Conservation (phyloP, 148 eudicot species). For the Fagopyrum tataricum region DNA sequence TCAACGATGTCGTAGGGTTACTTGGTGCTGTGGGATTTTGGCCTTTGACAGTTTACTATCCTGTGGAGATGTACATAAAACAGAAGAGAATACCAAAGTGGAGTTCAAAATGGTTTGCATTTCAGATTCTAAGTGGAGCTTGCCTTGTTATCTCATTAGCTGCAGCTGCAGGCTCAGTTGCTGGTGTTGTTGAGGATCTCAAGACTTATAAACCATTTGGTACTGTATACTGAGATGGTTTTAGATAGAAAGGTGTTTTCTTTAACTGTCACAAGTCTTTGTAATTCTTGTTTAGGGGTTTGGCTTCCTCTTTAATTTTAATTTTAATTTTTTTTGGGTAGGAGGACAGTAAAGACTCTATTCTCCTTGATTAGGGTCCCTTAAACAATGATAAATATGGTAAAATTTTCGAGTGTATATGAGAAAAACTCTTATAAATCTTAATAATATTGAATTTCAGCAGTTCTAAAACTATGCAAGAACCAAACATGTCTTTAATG, state of each 20-base stretch:
- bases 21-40: slow-evolving; percentile 59
- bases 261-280: not conserved
- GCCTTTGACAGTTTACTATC: slow-evolving; percentile 51
- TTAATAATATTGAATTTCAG: not conserved
- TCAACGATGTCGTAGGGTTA: slow-evolving; percentile 47
- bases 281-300: not conserved
- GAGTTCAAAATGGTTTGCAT: slow-evolving; percentile 39
- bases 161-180: slow-evolving; percentile 46
- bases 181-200: slow-evolving; percentile 40
- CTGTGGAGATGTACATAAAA: slow-evolving; percentile 45
- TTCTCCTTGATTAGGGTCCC: not conserved
- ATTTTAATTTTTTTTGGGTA: too few relatives aligned
- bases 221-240: slow-evolving; percentile 23
- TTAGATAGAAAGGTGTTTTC: not conserved
- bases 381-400: not conserved
- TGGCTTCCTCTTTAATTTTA: not conserved
- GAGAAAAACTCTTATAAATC: not conserved
- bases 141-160: slow-evolving; percentile 40
- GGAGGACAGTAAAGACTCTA: not conserved
- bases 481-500: not conserved
- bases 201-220: slow-evolving; percentile 41
- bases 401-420: not conserved
- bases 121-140: slow-evolving; percentile 40
- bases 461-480: not conserved
- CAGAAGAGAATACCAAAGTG: slow-evolving; percentile 47